Conservation (phyloP, 2,329 filamentous ascomycete species). For the Fusarium papillatum region DNA sequence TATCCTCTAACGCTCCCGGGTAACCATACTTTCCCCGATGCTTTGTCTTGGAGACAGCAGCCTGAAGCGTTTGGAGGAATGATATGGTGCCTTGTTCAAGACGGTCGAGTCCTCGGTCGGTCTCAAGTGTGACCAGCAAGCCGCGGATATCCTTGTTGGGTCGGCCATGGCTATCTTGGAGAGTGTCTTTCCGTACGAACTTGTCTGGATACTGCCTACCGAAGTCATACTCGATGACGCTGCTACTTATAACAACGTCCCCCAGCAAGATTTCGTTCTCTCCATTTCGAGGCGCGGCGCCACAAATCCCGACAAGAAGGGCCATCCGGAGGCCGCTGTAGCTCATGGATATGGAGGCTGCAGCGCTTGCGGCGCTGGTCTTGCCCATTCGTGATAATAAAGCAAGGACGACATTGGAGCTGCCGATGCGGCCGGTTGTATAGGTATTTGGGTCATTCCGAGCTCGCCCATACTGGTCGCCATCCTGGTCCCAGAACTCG, state of each 20-base stretch:
- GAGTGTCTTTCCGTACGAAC: not conserved
- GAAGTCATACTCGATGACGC: not conserved
- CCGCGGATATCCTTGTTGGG: not conserved
- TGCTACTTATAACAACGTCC: slow-evolving; percentile 9
- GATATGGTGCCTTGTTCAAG: not conserved
- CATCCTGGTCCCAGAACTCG: slow-evolving; percentile 9
- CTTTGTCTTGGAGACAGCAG: not conserved
- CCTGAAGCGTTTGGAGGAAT: not conserved
- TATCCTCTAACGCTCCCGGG: not conserved
- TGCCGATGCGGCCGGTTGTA: slow-evolving; percentile 45
- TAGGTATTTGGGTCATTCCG: slow-evolving; percentile 46
- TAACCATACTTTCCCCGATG: not conserved
- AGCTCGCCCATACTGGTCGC: slow-evolving; percentile 32
- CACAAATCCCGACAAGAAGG: slow-evolving; percentile 56
- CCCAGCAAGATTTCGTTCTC: not conserved
- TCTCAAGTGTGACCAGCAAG: not conserved
- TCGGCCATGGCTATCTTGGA: not conserved
- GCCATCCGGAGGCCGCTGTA: slow-evolving; percentile 49
- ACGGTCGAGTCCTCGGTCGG: not conserved
- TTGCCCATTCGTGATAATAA: slow-evolving; percentile 46
- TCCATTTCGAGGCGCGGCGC: slow-evolving; percentile 45
- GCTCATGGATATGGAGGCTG: slow-evolving; percentile 47
- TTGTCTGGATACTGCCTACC: not conserved
- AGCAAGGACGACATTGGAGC: slow-evolving; percentile 45
- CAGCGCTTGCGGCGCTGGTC: slow-evolving; percentile 40